Percentiles rank a stretch among this genome's conserved stretches.
Conservation (phyloP, 768 basidiomycete genomes). For the Hebeloma cylindrosporum region DNA sequence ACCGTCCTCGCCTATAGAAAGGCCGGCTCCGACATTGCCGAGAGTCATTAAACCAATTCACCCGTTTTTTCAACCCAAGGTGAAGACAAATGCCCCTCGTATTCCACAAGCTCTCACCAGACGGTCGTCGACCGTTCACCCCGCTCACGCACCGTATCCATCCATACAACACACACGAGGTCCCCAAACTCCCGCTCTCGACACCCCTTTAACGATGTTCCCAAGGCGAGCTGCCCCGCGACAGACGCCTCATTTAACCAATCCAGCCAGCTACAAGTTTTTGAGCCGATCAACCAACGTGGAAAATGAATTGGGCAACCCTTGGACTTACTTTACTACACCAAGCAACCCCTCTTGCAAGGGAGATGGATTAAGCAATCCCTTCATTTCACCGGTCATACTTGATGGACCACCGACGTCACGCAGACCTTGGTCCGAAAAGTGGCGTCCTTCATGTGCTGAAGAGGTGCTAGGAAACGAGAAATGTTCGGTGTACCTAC, state of each 20-base stretch:
- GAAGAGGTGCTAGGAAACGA: conserved; percentile 81
- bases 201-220: background rate
- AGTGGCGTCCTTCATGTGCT: conserved; percentile 73
- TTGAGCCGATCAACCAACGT: too few relatives aligned
- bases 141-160: conserved; percentile 9
- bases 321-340: too few relatives aligned
- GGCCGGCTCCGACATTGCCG: conserved; percentile 13
- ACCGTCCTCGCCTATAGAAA: conserved; percentile 41
- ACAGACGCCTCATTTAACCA: too few relatives aligned
- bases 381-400: conserved; percentile 48
- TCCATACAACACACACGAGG: conserved; percentile 65
- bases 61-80: conserved; percentile 45
- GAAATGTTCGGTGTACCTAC: conserved; percentile 62
- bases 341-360: conserved; percentile 2
- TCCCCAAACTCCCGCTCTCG: conserved; percentile 36
- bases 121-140: conserved; percentile 11
- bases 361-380: conserved; percentile 41
- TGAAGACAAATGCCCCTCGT: conserved; percentile 15
- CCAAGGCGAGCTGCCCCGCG: background rate
- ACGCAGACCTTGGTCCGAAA: conserved; percentile 65
- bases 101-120: conserved; percentile 7
- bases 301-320: too few relatives aligned
- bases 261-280: too few relatives aligned
- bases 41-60: conserved; percentile 34
- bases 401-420: conserved; percentile 24